Evolutionary conservation across 306 rosid genomes (phyloP).

Genomic region (Pterocarpus macrocarpus): DNA sequence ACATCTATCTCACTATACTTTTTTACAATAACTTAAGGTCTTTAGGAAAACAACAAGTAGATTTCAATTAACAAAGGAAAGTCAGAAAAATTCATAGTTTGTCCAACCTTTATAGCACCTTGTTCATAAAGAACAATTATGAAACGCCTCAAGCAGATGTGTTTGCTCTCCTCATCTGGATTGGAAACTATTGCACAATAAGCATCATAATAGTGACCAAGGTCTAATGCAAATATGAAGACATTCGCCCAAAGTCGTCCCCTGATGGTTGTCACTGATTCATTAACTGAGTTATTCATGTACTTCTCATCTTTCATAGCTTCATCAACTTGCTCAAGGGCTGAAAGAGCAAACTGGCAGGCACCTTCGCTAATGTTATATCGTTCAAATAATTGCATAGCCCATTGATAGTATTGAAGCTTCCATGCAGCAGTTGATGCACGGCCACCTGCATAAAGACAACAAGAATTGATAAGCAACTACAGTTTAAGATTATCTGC

Average conservation of each 20-base stretch:
- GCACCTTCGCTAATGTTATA: constrained; percentile 87
- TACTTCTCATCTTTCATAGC: constrained; percentile 57
- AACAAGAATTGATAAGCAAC: constrained; percentile 11
- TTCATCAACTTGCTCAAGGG: constrained; percentile 97
- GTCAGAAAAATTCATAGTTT: constrained; percentile 30
- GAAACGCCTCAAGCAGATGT: constrained; percentile 92
- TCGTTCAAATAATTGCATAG: constrained; percentile 93
- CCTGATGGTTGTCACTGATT: constrained; percentile 72
- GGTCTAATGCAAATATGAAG: constrained; percentile 90
- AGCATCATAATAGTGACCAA: constrained; percentile 78
- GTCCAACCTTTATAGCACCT: constrained; percentile 80
- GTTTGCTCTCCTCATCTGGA: constrained; percentile 96
- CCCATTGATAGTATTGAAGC: constrained; percentile 93
- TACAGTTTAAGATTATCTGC: constrained; percentile 14
- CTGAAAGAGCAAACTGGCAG: constrained; percentile 96
- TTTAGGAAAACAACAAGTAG: constrained; percentile 23
- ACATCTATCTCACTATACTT: constrained; percentile 1
- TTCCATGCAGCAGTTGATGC: constrained; percentile 74
- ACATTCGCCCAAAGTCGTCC: constrained; percentile 97
- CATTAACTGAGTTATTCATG: constrained; percentile 54
- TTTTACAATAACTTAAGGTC: constrained; percentile 2
- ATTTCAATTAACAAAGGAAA: constrained; percentile 8
- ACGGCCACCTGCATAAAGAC: constrained; percentile 59
- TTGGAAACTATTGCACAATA: constrained; percentile 95
- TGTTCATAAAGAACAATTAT: constrained; percentile 85